Base-by-base conservation (phyloP, 2,329 filamentous ascomycete genomes). In the Cercospora sp. region DNA sequence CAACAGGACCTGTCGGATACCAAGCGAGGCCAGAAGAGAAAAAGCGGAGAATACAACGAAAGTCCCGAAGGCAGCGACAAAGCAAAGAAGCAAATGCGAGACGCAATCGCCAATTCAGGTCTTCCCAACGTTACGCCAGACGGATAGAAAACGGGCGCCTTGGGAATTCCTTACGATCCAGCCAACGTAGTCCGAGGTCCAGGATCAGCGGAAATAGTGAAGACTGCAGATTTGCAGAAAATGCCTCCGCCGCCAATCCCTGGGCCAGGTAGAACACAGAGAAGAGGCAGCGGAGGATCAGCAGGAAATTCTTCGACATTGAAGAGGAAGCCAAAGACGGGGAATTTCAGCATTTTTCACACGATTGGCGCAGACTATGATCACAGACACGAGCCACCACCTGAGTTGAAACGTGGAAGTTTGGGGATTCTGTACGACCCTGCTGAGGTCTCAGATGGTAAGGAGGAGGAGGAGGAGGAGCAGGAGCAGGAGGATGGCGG, bases 341-440 rank as follows among this genome's bases (percentile, higher is more conserved):
- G 45, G 3, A 4, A 23, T 8, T 51, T 51, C 18, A 58, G 53
- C 53, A 58, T 58, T 31, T 58, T 58, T 26, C 53, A 58, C 2
- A 58, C 30, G 20, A 58, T 51, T 23, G n/a, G 20, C 13, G 45
- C 18, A 26, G 20, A 23, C 45, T 51, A 51, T 10, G 45, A 51
- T 51, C 45, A 51, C 45, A 51, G 45, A 51, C 45, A 51, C 9
- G n/a, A 4, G 16, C 30, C 30, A 36, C 57, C 30, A 2, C 23
- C 59, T 20, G 26, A 42, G 20, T n/a, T 61, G 18, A 28, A n/a
- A 16, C 7, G n/a, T n/a, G 59, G 59, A 7, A 36, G 23, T 20
- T 61, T 61, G 59, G 59, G 59, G 1, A 61, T 61, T 13, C 59
- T 36, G 18, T 42, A 45, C 26, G 59, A 61, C 10, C 53, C 53